Base-by-base conservation (phyloP, 768 basidiomycete species). In the Kwoniella botswanensis region DNA sequence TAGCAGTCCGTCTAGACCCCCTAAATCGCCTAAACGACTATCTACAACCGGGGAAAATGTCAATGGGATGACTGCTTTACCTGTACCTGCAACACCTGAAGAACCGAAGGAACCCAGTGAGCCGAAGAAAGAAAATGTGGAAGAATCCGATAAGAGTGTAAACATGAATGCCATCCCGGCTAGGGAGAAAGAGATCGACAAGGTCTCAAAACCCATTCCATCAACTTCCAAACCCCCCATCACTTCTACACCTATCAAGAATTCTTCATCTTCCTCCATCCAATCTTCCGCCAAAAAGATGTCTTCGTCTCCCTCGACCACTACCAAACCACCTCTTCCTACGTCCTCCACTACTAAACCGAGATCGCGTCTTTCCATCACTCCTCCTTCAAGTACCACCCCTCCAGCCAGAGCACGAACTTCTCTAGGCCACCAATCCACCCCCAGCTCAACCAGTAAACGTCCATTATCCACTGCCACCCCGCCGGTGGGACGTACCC, bases 11-110 rank as follows among this genome's bases (percentile, higher is more conserved):
- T 59, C 58, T n/a, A 60, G 57, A 41, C 67, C 67, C 26, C 67
- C 67, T 6, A 68, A 68, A 43, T 68, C 67, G 35, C 67, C 67
- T 7, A 61, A 68, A 41, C 17, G 67, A 53, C 15, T 68, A 46
- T 68, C 67, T 7, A 68, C 29, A 21, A 13, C 67, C 13, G 46
- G 46, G 15, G 46, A 50, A 11, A 53, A 35, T 24, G 44, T 60
- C 67, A 61, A 50, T 50, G 46, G 46, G 18, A 50, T 68, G 67
- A 60, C 67, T 29, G 17, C 67, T n/a, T 57, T 65, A 17, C 54
- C 64, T 56, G 50, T 65, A n/a, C 64, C 64, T 21, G 21, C 7
- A 15, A 4, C 12, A 4, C 13, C 57, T 24, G 26, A 58, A 24
- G 18, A 55, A 24, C 12, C 62, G 18, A 26, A 22, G 11, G 2